Conservation (phyloP, 768 basidiomycete genomes). For the Neoboletus subvelutipes region DNA sequence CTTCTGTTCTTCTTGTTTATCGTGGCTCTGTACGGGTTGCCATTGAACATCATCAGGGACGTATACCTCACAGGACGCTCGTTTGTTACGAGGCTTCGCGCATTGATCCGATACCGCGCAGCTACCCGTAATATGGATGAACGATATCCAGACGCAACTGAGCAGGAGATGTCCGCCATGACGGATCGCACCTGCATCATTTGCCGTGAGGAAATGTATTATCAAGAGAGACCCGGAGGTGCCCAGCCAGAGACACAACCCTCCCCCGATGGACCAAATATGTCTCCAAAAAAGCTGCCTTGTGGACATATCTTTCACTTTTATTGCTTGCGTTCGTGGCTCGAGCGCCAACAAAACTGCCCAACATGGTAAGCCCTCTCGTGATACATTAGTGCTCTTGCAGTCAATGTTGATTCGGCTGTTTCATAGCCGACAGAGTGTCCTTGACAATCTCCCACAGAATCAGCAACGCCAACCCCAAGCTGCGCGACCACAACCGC, state of each 20-base stretch:
- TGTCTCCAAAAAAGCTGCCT: slow-evolving; percentile 93
- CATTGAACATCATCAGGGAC: slow-evolving; percentile 95
- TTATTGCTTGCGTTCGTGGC: slow-evolving; percentile 94
- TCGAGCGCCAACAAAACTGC: slow-evolving; percentile 97
- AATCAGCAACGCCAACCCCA: slow-evolving; percentile 34
- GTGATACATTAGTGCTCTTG: not conserved
- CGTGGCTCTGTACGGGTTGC: slow-evolving; percentile 91
- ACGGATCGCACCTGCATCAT: slow-evolving; percentile 96
- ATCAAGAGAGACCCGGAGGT: slow-evolving; percentile 34
- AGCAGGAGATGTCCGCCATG: slow-evolving; percentile 77
- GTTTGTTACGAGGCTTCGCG: slow-evolving; percentile 83
- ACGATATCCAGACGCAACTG: slow-evolving; percentile 89
- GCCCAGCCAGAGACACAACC: slow-evolving; percentile 20
- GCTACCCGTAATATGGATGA: slow-evolving; percentile 97
- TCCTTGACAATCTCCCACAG: slow-evolving; percentile 52
- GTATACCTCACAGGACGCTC: slow-evolving; percentile 95
- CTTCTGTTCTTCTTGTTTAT: slow-evolving; percentile 92
- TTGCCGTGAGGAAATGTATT: slow-evolving; percentile 92
- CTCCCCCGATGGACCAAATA: slow-evolving; percentile 73
- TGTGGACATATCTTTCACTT: slow-evolving; percentile 99
- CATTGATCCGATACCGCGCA: slow-evolving; percentile 87
- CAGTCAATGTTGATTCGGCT: slow-evolving; percentile 2
- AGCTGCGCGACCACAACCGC: slow-evolving; percentile 25
- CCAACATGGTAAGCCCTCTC: slow-evolving; percentile 81
- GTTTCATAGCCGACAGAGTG: slow-evolving; percentile 64